Percentiles rank a stretch among this genome's conserved stretches.
phyloP scores from a whole-genome alignment of 2,329 filamentous ascomycete species.

The Sarocladium brachiariae region DNA sequence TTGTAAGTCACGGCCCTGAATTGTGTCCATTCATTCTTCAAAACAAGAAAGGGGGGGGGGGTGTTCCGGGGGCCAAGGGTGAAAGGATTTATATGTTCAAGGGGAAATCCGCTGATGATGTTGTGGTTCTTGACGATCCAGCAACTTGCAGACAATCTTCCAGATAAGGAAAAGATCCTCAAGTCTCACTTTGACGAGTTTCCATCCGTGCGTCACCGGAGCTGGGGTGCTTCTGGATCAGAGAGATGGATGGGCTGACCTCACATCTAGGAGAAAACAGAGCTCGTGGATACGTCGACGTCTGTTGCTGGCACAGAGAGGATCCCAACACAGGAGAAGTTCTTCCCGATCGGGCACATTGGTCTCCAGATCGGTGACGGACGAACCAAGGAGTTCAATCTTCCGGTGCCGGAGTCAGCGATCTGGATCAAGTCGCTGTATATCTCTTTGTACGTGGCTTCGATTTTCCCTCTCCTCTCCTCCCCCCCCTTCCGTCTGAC shows the following conservation, averaged over 20 bases:
- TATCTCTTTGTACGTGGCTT: constrained; percentile 25
- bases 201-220: constrained; percentile 19
- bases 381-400: constrained; percentile 22
- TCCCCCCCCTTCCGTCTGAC: neutral
- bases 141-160: constrained; percentile 21
- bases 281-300: constrained; percentile 28
- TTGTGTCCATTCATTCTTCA: neutral
- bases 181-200: constrained; percentile 23
- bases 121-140: no score
- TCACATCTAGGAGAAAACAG: constrained; percentile 24
- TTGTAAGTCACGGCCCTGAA: constrained; percentile 25
- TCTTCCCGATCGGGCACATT: constrained; percentile 34
- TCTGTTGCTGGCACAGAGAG: constrained; percentile 21
- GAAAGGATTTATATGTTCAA: no score
- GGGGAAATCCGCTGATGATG: no score
- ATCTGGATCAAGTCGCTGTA: constrained; percentile 35
- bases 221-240: neutral
- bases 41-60: neutral
- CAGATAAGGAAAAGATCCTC: constrained; percentile 23
- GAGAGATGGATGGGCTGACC: no score
- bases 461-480: no score
- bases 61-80: no score
- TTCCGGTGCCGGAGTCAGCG: constrained; percentile 21
- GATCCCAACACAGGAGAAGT: constrained; percentile 22
- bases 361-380: constrained; percentile 27